These are phyloP conservation scores for Arthroderma sp. DNA, from an alignment of 2,329 filamentous ascomycete genomes.

Conservation along the genomic window DNA sequence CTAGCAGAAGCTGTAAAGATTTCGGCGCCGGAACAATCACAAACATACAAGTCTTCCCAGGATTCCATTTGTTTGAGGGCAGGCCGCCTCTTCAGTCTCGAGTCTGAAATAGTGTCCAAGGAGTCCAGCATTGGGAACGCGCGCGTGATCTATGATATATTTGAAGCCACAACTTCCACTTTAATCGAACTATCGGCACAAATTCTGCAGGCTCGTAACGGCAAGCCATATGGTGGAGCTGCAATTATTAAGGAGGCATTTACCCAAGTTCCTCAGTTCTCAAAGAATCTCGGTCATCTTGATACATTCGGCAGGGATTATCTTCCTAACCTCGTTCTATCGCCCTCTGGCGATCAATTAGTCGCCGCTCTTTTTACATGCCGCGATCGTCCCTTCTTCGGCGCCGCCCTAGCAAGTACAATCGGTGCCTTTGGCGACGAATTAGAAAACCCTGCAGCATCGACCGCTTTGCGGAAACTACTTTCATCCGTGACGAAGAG, in stretches of 20 bases:
- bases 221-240: conserved; percentile 54
- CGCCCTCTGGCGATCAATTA: conserved; percentile 54
- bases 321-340: conserved; percentile 47
- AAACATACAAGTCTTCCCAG: conserved; percentile 62
- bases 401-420: conserved; percentile 26
- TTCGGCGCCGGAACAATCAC: conserved; percentile 70
- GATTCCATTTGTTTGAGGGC: conserved; percentile 52
- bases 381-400: conserved; percentile 29
- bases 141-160: conserved; percentile 16
- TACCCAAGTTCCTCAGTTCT: conserved; percentile 27
- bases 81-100: conserved; percentile 52
- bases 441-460: conserved; percentile 20
- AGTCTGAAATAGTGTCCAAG: conserved; percentile 25
- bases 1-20: conserved; percentile 56
- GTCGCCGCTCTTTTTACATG: conserved; percentile 51
- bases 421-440: conserved; percentile 23
- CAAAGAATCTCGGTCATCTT: conserved; percentile 31
- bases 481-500: conserved; percentile 25
- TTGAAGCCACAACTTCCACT: conserved; percentile 23
- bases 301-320: conserved; percentile 42
- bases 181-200: conserved; percentile 38
- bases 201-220: conserved; percentile 41
- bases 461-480: conserved; percentile 25
- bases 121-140: conserved; percentile 15
- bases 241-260: conserved; percentile 43